Evolutionary conservation across 768 basidiomycete genomes (phyloP).

Genomic region (Suillus subluteus): DNA sequence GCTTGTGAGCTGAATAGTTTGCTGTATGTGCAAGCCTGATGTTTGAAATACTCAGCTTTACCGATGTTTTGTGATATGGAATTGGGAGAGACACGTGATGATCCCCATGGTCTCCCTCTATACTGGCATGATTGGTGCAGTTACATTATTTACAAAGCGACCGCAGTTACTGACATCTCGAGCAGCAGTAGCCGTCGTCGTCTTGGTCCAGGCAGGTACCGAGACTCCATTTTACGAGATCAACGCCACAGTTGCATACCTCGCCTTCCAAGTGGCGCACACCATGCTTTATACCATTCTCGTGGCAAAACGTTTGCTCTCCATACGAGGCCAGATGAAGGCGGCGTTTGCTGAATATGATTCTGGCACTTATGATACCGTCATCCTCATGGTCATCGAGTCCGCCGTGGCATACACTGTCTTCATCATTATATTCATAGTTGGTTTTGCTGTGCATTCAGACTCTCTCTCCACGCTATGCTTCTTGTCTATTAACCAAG

Average conservation of each 20-base stretch:
- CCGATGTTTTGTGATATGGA: slow-evolving; percentile 1
- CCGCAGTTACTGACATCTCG: not conserved
- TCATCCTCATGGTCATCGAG: not conserved
- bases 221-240: not conserved
- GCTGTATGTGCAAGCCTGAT: not conserved
- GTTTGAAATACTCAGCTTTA: not conserved
- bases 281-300: not conserved
- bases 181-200: not conserved
- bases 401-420: not conserved
- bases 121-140: not conserved
- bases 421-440: not conserved
- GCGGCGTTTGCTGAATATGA: not conserved
- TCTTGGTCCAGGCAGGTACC: not conserved
- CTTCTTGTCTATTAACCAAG: not conserved
- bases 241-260: not conserved
- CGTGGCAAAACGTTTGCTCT: not conserved
- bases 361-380: not conserved
- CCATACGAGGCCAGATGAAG: not conserved
- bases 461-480: not conserved
- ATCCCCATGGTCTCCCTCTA: not conserved
- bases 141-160: not conserved
- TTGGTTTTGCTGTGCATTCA: not conserved
- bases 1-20: not conserved
- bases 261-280: not conserved
- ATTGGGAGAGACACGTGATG: not conserved